Base-by-base conservation (phyloP, 2,329 filamentous ascomycete species). In the Cladosporium oxysporum region DNA sequence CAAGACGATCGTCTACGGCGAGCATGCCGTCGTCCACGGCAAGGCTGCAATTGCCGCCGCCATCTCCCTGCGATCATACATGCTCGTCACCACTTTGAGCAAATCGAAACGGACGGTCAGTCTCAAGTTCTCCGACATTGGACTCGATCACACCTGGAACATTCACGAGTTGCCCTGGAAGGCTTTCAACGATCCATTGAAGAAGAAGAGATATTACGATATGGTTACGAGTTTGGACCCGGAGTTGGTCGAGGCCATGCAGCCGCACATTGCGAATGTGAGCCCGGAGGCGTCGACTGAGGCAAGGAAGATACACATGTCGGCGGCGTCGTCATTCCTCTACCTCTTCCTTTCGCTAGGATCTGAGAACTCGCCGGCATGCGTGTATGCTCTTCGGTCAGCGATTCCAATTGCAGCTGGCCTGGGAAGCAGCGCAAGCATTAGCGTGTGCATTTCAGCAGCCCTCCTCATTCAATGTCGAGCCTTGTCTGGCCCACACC, bases 1-100 rank as follows among this genome's bases (percentile, higher is more conserved):
- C 69, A 99, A 99, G 79, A 95, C 97, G 76, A 99, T 99, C 77
- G 92, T 98, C 62, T 98, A 94, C 80, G 95, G 95, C 71, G 95
- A 99, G 79, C 95, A 99, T 81, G 91, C 95, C 2, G 95, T 98
- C n/a, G 95, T 99, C 23, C 88, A 99, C 76, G 93, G 93, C 76
- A 98, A 97, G 87, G 88, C 93, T 71, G 94, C 95, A 66, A 94
- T 99, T 79, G 95, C 95, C 62, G 96, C 95, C 28, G 90, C 95
- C 33, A 96, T 99, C 66, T 97, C 95, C 31, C 86, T 99, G 31
- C 90, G 95, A 72, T 98, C 95, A 53, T 99, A 98, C 78, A 90
- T 99, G 59, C 93, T 96, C 74, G 94, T 98, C 76, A 97, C 93
- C 18, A 91, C 94, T 16, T 87, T 97, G 57, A 96, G 93, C 69